Evolutionary conservation across 169 alveolate species (phyloP).

Genomic region (Plasmodium fragile): DNA sequence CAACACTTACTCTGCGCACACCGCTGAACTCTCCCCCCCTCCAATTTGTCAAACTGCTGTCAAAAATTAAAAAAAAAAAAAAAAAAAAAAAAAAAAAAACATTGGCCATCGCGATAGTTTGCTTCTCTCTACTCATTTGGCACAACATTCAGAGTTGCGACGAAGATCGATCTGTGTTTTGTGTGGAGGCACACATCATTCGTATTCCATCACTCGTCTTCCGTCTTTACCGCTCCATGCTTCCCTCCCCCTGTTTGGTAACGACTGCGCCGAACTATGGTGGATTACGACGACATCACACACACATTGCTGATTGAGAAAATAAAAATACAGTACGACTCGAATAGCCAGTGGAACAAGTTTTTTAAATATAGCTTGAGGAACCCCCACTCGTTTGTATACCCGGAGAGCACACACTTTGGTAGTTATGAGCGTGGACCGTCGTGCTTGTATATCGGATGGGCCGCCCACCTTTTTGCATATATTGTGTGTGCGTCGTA

Average conservation of each 20-base stretch:
- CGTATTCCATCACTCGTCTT: neutral
- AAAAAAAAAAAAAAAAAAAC: neutral
- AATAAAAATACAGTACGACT: slow-evolving; percentile 63
- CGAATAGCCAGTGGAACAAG: slow-evolving; percentile 56
- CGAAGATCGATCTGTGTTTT: neutral
- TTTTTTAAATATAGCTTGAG: slow-evolving; percentile 66
- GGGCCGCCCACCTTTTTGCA: neutral
- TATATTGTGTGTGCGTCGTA: neutral
- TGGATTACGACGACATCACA: slow-evolving; percentile 64
- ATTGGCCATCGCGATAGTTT: neutral
- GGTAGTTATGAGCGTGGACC: neutral
- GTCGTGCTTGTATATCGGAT: neutral
- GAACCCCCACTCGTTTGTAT: slow-evolving; percentile 50
- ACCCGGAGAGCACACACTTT: slow-evolving; percentile 24
- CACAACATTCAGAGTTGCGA: neutral
- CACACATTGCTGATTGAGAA: slow-evolving; percentile 41
- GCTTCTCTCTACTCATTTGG: neutral
- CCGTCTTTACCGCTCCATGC: neutral
- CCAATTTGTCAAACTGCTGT: neutral
- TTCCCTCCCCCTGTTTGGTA: neutral
- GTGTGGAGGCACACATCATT: neutral
- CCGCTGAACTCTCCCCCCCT: neutral
- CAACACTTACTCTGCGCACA: neutral
- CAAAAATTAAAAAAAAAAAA: neutral
- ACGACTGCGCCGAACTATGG: slow-evolving; percentile 9